These are phyloP conservation scores for Vigna reflexopilosa DNA, from an alignment of 306 rosid species.

Conservation along the genomic window DNA sequence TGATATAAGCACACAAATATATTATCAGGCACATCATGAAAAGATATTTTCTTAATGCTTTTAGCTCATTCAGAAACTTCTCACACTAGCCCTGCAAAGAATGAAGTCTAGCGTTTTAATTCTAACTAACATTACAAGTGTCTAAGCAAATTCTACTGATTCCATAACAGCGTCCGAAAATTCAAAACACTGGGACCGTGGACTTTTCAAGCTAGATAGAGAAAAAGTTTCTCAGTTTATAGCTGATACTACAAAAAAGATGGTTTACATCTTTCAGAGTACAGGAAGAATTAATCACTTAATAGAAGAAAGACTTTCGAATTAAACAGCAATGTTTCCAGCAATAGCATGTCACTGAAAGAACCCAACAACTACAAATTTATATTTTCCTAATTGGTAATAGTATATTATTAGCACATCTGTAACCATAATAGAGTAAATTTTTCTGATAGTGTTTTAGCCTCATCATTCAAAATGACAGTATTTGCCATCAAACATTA, in stretches of 20 bases:
- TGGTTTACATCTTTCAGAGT: slow-evolving; percentile 17
- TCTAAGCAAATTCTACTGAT: background rate
- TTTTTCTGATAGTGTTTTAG: slow-evolving; percentile 17
- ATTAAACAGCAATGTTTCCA: slow-evolving; percentile 20
- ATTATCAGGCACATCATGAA: slow-evolving; percentile 1
- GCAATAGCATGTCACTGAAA: slow-evolving; percentile 14
- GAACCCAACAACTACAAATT: slow-evolving; percentile 21
- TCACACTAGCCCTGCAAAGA: background rate
- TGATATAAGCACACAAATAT: background rate
- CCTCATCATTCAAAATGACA: slow-evolving; percentile 20
- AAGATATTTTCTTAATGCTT: slow-evolving; percentile 22
- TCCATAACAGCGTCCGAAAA: background rate
- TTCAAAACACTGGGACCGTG: background rate
- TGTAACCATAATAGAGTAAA: slow-evolving; percentile 16
- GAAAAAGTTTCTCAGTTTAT: background rate
- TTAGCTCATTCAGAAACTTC: slow-evolving; percentile 3
- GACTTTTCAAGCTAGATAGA: background rate
- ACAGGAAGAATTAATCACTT: slow-evolving; percentile 15
- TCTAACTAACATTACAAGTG: background rate
- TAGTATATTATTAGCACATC: slow-evolving; percentile 7
- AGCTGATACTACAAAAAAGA: slow-evolving; percentile 5
- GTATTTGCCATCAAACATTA: slow-evolving; percentile 23
- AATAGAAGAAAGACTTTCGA: slow-evolving; percentile 6
- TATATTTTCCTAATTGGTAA: slow-evolving; percentile 9
- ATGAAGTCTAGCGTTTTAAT: background rate